These are phyloP conservation scores for Allium cepa DNA, from an alignment of 106 monocot species.

Conservation along the genomic window DNA sequence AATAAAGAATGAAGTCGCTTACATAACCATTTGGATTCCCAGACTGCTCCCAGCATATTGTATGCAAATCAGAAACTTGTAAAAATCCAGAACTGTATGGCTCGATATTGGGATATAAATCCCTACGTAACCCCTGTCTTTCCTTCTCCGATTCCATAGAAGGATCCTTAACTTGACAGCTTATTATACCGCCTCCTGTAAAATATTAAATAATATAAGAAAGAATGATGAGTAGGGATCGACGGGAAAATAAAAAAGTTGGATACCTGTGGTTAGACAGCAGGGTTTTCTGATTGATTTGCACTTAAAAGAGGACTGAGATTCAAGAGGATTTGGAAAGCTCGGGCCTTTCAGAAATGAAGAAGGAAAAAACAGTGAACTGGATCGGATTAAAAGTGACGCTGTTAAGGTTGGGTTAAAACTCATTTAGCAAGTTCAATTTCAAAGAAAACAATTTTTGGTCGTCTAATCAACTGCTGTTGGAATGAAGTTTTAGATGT, in stretches of 20 bases:
- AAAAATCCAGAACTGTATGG: slow-evolving; percentile 74
- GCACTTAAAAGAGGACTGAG: no score
- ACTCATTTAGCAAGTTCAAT: no score
- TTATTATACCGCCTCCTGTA: slow-evolving; percentile 7
- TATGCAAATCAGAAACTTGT: slow-evolving; percentile 78
- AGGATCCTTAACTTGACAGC: neutral
- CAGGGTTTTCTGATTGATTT: no score
- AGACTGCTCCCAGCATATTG: slow-evolving; percentile 91
- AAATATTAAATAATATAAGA: neutral
- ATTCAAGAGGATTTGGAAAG: no score
- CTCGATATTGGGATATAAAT: slow-evolving; percentile 56
- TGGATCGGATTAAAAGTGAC: no score
- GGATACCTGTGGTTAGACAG: neutral
- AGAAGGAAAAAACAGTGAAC: no score
- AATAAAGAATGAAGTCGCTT: slow-evolving; percentile 9
- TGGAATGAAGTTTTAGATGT: no score
- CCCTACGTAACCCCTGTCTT: slow-evolving; percentile 22
- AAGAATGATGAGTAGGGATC: neutral
- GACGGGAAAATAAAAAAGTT: neutral
- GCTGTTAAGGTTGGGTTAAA: no score
- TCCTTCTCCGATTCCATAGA: slow-evolving; percentile 25
- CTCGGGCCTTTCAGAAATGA: no score
- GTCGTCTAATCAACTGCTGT: no score
- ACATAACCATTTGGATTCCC: slow-evolving; percentile 84
- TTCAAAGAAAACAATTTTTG: no score